These are phyloP conservation scores for Fusarium sarcochroum DNA, from an alignment of 2,329 filamentous ascomycete species.

Conservation along the genomic window DNA sequence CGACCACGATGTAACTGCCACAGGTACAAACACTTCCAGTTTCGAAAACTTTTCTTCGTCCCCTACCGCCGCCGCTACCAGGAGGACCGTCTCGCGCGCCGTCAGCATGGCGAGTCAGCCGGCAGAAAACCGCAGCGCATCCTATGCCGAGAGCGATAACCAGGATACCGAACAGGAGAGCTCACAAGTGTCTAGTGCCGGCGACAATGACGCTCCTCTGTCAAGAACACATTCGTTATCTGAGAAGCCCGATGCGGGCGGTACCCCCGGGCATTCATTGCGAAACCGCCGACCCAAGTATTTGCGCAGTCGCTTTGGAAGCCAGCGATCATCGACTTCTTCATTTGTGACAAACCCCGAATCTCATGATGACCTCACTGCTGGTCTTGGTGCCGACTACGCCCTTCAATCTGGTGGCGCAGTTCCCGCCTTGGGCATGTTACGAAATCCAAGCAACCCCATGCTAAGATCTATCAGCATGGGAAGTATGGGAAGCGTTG, in stretches of 20 bases:
- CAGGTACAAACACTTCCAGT: constrained; percentile 62
- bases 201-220: constrained; percentile 49
- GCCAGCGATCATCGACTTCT: constrained; percentile 72
- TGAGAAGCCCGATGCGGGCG: constrained; percentile 60
- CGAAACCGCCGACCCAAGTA: constrained; percentile 68
- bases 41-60: constrained; percentile 70
- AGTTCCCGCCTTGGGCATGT: constrained; percentile 67
- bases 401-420: constrained; percentile 87
- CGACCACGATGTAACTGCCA: constrained; percentile 48
- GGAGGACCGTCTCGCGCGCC: constrained; percentile 66
- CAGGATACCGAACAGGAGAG: constrained; percentile 49
- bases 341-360: constrained; percentile 69
- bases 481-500: constrained; percentile 91
- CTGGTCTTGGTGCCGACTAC: constrained; percentile 79
- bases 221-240: constrained; percentile 52
- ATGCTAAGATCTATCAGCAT: constrained; percentile 86
- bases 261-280: constrained; percentile 62
- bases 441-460: constrained; percentile 65
- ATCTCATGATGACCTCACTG: constrained; percentile 75
- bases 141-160: constrained; percentile 47
- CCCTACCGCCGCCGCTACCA: constrained; percentile 68
- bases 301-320: constrained; percentile 69
- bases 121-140: constrained; percentile 39
- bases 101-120: constrained; percentile 61
- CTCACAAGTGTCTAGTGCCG: constrained; percentile 50